These are phyloP conservation scores for Trichosanthes cucumerina DNA, from an alignment of 306 rosid species.

Conservation along the genomic window DNA sequence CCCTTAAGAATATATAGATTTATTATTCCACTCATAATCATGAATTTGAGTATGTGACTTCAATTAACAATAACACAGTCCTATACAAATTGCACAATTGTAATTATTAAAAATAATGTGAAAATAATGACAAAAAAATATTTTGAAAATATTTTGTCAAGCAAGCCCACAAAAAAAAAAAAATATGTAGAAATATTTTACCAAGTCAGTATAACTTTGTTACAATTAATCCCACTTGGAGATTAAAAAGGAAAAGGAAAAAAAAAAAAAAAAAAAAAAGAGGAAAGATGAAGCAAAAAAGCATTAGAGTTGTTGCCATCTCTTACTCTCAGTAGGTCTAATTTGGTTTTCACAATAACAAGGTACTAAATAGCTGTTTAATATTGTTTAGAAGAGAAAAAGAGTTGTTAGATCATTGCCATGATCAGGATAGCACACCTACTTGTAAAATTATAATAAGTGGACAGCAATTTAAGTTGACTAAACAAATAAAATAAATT, in stretches of 20 bases:
- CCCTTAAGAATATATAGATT: neutral
- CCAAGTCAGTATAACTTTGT: neutral
- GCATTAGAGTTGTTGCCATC: slow-evolving; percentile 3
- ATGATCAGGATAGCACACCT: neutral
- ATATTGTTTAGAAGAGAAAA: neutral
- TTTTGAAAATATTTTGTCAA: neutral
- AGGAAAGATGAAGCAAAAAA: neutral
- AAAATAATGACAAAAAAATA: neutral
- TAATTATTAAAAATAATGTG: neutral
- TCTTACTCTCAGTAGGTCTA: neutral
- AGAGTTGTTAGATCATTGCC: neutral
- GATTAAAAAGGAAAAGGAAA: neutral
- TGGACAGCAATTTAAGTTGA: neutral
- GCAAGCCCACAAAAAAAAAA: neutral
- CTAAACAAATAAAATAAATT: neutral
- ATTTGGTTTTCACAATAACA: neutral
- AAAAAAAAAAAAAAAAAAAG: neutral
- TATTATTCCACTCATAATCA: neutral
- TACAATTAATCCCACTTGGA: neutral
- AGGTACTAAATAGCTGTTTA: neutral
- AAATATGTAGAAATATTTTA: neutral
- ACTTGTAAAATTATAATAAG: neutral
- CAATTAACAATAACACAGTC: neutral
- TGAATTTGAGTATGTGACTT: neutral
- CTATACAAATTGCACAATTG: neutral